Conservation (phyloP, 495 filamentous ascomycete genomes). For the Penicillium argentinense region DNA sequence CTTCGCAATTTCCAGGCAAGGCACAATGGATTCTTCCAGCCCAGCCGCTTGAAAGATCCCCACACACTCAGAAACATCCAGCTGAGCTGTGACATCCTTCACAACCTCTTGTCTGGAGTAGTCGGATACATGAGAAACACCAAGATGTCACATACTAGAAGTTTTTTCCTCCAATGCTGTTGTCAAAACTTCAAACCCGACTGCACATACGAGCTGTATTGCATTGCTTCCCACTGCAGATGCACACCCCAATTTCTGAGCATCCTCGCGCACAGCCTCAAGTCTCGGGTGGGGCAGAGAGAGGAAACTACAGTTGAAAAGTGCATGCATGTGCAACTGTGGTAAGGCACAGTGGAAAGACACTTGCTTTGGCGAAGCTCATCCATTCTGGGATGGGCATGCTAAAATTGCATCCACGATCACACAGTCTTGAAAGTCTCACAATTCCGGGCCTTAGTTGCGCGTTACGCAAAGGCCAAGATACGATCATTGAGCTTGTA, state of each 20-base stretch:
- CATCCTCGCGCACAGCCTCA: conserved; percentile 6
- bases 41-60: conserved; percentile 17
- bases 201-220: conserved; percentile 56
- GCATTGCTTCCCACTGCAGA: conserved; percentile 56
- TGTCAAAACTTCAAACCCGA: conserved; percentile 54
- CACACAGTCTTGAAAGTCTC: conserved; percentile 51
- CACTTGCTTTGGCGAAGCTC: conserved; percentile 45
- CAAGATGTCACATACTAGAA: conserved; percentile 49
- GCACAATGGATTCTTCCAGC: neutral
- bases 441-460: conserved; percentile 19
- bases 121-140: conserved; percentile 56
- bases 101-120: conserved; percentile 44
- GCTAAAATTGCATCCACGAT: conserved; percentile 33
- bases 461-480: conserved; percentile 16
- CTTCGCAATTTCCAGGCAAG: neutral
- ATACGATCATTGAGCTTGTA: conserved; percentile 44
- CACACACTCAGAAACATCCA: conserved; percentile 3
- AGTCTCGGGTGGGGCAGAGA: conserved; percentile 31
- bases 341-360: conserved; percentile 53
- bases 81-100: conserved; percentile 14
- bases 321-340: conserved; percentile 52
- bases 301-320: conserved; percentile 47
- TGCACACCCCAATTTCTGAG: conserved; percentile 53
- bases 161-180: conserved; percentile 54
- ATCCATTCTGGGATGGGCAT: conserved; percentile 47